Base-by-base conservation (phyloP, 2,329 filamentous ascomycete genomes). In the Emmonsiellopsis sp. region DNA sequence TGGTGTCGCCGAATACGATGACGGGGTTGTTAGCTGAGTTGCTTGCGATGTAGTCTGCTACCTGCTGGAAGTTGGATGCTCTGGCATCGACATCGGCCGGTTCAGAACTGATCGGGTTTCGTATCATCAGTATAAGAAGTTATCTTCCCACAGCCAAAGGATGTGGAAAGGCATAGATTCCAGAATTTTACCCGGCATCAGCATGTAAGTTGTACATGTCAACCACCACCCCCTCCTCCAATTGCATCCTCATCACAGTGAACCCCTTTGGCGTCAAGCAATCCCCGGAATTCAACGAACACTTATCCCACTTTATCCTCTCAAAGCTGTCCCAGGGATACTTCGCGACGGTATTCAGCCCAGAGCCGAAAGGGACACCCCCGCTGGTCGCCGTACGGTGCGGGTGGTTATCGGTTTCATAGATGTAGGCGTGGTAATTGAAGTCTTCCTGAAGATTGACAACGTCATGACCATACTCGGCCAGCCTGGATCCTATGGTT, bases 251-350 rank as follows among this genome's bases (percentile, higher is more conserved):
- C 82, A 86, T 85, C 46, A 82, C 82, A 0, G 82, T 85, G 66
- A 85, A 86, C 11, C 84, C 84, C 67, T 87, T 87, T 20, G 82
- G 84, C 0, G 83, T 86, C 57, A 86, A 69, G 63, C 84, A 86
- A 65, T 87, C 84, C 1, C 65, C 61, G 0, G 74, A 75, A 0
- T 78, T 80, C 35, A 75, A 75, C 54, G 78, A 80, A 68, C 83
- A 85, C 2, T 64, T 70, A 26, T 73, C 66, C 82, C 84, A 87
- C 61, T 82, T 81, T 48, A 77, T 69, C 10, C 83, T 74, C 6
- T 78, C 66, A 74, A 77, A 86, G 57, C 13, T n/a, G 9, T 9
- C 13, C 76, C 63, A 58, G 75, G 42, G 42, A 45, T 45, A 81
- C 61, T 80, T 82, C 57, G 82, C 74, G 43, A 86, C 64, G 0